phyloP scores from a whole-genome alignment of 2,329 filamentous ascomycete genomes.

The Colletotrichum spaethianum region DNA sequence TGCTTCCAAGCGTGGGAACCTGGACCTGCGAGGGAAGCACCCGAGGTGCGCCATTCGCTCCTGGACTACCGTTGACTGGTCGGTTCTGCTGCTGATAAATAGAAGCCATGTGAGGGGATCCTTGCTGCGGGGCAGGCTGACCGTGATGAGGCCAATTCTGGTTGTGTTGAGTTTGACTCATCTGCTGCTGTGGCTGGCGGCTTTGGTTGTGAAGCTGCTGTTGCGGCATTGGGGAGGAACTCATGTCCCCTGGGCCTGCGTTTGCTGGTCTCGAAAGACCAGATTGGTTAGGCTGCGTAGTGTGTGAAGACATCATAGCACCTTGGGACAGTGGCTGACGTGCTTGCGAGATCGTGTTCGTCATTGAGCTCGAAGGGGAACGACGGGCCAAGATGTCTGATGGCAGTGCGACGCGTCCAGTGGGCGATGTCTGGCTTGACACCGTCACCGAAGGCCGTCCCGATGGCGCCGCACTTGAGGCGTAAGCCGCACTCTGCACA shows the following conservation, averaged over 20 bases:
- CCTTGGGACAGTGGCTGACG: neutral
- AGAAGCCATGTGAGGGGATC: slow-evolving; percentile 5
- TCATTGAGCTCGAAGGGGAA: neutral
- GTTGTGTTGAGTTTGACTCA: slow-evolving; percentile 12
- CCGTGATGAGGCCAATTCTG: slow-evolving; percentile 21
- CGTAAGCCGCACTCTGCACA: neutral
- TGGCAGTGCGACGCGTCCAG: neutral
- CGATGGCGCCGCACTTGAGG: neutral
- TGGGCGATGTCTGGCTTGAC: neutral
- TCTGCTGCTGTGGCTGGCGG: slow-evolving; percentile 2
- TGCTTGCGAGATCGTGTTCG: neutral
- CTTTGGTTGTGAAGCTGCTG: slow-evolving; percentile 1
- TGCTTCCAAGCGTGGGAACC: slow-evolving; percentile 13
- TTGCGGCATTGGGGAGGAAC: slow-evolving; percentile 23
- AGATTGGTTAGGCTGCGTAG: slow-evolving; percentile 6
- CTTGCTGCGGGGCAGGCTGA: slow-evolving; percentile 4
- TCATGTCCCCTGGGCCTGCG: neutral
- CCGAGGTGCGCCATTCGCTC: neutral
- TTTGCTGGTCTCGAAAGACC: neutral
- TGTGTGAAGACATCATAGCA: neutral
- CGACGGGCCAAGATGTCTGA: neutral
- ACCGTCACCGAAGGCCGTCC: neutral
- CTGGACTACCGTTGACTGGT: neutral
- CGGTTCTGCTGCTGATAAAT: slow-evolving; percentile 11
- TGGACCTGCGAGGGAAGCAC: slow-evolving; percentile 28